Percentiles rank a stretch among this genome's conserved stretches.
These are phyloP conservation scores for Ceratocystiopsis minuta DNA, from an alignment of 2,329 filamentous ascomycete species.

Conservation along the genomic window DNA sequence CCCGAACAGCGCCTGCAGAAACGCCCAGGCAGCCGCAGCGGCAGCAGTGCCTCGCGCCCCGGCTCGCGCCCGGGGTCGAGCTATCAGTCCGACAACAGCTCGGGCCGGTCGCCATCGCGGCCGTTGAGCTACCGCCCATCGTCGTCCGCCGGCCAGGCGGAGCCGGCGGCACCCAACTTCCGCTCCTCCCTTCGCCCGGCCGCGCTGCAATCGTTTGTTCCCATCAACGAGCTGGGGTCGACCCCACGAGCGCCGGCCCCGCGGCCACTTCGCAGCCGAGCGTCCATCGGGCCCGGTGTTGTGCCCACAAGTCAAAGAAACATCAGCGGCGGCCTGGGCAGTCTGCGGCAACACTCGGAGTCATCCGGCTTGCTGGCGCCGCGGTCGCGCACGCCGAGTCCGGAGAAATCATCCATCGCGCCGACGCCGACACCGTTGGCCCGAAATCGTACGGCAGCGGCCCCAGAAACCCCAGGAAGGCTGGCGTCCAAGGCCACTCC, in stretches of 20 bases:
- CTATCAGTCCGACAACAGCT: slow-evolving; percentile 40
- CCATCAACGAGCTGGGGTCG: slow-evolving; percentile 25
- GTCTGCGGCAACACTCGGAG: slow-evolving; percentile 3
- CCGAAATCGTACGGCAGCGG: slow-evolving; percentile 7
- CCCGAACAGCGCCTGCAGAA: slow-evolving; percentile 37
- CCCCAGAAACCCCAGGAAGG: slow-evolving; percentile 17
- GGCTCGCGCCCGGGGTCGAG: slow-evolving; percentile 36
- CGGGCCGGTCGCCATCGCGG: slow-evolving; percentile 30
- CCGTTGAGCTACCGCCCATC: slow-evolving; percentile 22
- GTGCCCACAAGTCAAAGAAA: background rate
- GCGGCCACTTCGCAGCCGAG: slow-evolving; percentile 14
- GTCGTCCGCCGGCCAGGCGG: slow-evolving; percentile 21
- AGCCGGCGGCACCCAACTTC: slow-evolving; percentile 16
- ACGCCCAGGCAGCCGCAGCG: slow-evolving; percentile 21
- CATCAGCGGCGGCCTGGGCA: background rate
- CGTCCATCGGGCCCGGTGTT: slow-evolving; percentile 4
- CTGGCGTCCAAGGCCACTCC: slow-evolving; percentile 29
- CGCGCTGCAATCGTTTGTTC: slow-evolving; percentile 15
- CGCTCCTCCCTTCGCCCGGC: slow-evolving; percentile 26
- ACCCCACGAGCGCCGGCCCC: slow-evolving; percentile 17
- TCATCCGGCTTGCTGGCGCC: slow-evolving; percentile 7
- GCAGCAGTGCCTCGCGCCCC: slow-evolving; percentile 1
- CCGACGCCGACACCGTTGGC: too few relatives aligned
- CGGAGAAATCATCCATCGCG: slow-evolving; percentile 15
- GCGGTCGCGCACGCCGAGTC: slow-evolving; percentile 21